Base-by-base conservation (phyloP, 768 basidiomycete species). In the Neoboletus brunneissimus region DNA sequence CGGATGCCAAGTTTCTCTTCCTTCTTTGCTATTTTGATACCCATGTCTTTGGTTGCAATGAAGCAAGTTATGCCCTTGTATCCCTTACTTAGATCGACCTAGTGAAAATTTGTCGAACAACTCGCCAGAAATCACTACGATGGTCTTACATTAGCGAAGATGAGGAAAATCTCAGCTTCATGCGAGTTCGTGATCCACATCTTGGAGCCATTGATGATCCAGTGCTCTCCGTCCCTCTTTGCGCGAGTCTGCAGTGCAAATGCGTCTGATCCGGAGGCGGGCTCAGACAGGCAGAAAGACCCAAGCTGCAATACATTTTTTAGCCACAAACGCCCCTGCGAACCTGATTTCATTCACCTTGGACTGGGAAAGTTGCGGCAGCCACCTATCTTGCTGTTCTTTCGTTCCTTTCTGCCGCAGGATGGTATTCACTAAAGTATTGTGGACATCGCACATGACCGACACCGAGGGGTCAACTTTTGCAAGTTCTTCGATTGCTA, bases 21-120 rank as follows among this genome's bases (percentile, higher is more conserved):
- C 77, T 98, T 98, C 81, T 99, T 99, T 18, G 95, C 95, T 56
- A 98, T 93, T 72, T 98, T 78, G 58, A 99, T 80, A 12, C 96
- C 97, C 92, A 95, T 94, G 57, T 96, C 94, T 73, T 92, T 96
- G 44, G 93, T 94, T 27, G 93, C 91, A 46, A 96, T 77, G 74
- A 99, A 99, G 73, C 96, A 98, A 5, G 97, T 96, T 72, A 99
- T 99, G 22, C 97, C 97, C 73, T 98, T 99, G 83, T 99, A 98
- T 0, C 97, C 95, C 69, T 94, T 93, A 61, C 82, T 88, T 0
- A 91, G 88, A 72, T 97, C 93, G 20, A 86, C 68, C 88, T 90
- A 51, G 7, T 47, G 20, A 46, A 40, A 9, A 11, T n/a, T 40
- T 11, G 35, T 55, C 45, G 35, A 6, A n/a, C n/a, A 10, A 29